Evolutionary conservation across 768 basidiomycete genomes (phyloP).

Genomic region (Lentinula boryana): DNA sequence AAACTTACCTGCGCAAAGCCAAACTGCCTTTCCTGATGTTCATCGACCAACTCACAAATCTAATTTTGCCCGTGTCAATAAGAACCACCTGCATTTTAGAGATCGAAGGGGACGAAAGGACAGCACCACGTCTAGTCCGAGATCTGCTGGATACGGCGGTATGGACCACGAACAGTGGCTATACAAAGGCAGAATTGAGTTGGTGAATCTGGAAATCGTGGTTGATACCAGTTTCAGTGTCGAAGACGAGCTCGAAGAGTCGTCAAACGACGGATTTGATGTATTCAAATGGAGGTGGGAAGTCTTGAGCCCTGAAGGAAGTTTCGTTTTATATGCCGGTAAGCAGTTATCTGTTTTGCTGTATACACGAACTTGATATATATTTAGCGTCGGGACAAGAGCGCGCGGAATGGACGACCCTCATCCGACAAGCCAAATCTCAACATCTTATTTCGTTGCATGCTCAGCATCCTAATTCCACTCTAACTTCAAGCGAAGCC

Average conservation of each 20-base stretch:
- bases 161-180: conserved; percentile 59
- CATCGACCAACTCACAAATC: not conserved
- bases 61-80: not conserved
- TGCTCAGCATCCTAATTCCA: conserved; percentile 71
- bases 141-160: not conserved
- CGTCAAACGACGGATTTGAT: not conserved
- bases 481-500: conserved; percentile 71
- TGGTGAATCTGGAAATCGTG: conserved; percentile 76
- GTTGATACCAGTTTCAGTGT: conserved; percentile 24
- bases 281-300: conserved; percentile 43
- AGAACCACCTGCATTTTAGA: not conserved
- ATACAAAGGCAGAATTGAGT: conserved; percentile 61
- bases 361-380: not conserved
- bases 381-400: conserved; percentile 46
- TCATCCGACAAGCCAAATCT: conserved; percentile 65
- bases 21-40: not conserved
- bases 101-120: not conserved
- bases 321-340: conserved; percentile 73
- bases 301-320: conserved; percentile 69
- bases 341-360: conserved; percentile 11
- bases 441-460: conserved; percentile 67
- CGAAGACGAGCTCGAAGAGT: conserved; percentile 2
- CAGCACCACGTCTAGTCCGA: not conserved
- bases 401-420: conserved; percentile 58
- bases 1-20: not conserved